phyloP scores from a whole-genome alignment of 2,329 filamentous ascomycete species.

The Acrodontium crateriforme region DNA sequence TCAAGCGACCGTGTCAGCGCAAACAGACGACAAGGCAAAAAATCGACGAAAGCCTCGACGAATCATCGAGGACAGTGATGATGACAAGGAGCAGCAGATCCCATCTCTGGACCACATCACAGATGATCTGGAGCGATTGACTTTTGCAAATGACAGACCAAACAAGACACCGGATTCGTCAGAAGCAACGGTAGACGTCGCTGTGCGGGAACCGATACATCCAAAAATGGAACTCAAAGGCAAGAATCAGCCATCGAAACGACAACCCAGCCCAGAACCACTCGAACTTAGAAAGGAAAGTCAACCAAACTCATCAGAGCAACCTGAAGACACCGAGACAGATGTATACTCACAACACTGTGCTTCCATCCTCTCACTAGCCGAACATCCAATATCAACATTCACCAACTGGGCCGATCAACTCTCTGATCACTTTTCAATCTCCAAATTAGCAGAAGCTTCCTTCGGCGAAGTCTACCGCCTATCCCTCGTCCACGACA shows the following conservation, averaged over 20 bases:
- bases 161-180: no score
- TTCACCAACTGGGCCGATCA: conserved; percentile 30
- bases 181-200: neutral
- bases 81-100: neutral
- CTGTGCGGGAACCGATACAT: no score
- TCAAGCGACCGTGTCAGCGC: no score
- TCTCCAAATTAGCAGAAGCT: conserved; percentile 51
- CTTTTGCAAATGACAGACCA: neutral
- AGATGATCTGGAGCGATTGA: no score
- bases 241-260: neutral
- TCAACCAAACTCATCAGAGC: neutral
- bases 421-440: conserved; percentile 30
- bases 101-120: neutral
- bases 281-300: neutral
- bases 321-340: neutral
- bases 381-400: conserved; percentile 19
- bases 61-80: no score
- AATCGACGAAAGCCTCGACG: neutral
- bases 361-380: conserved; percentile 14
- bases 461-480: conserved; percentile 55
- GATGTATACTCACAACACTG: conserved; percentile 15
- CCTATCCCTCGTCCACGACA: conserved; percentile 25
- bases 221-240: no score
- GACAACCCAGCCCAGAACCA: neutral
- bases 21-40: no score